Base-by-base conservation (phyloP, 768 basidiomycete species). In the Lentinula lateritia region DNA sequence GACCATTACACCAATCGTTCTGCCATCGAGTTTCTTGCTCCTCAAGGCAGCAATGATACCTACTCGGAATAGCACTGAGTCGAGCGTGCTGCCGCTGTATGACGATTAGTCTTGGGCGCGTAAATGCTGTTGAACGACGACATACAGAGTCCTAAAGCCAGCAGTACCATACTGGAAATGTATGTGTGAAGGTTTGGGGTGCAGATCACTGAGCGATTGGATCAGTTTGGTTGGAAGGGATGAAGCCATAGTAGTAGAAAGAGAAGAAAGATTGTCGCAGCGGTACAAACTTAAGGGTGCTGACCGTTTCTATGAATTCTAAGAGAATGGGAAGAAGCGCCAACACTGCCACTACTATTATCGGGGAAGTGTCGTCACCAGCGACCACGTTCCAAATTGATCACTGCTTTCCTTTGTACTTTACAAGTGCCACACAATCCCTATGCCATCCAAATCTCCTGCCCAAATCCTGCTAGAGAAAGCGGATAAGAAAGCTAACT, bases 1-100 rank as follows among this genome's bases (percentile, higher is more conserved):
- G 71, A 99, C 89, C 97, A 99, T 98, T 20, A 98, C 92, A 15
- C 97, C 97, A 67, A 99, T 90, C 28, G 88, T 89, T 71, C 88
- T 90, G 32, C 97, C 94, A 70, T 89, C 88, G n/a, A 95, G 80
- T 64, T 85, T 88, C 78, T 90, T 97, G 76, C 95, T 98, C 61
- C 97, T 79, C 54, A 99, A 80, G 6, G 83, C 92, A 50, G 97
- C 97, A 16, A 99, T 78, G 43, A 98, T 75, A 10, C 93, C 97
- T 13, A 96, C 89, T 66, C 95, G 85, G 78, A 97, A 98, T 65
- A 99, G 80, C n/a, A 96, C 94, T 9, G 90, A 90, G 68, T 95
- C 93, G 34, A 98, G 82, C 18, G 78, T 78, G 66, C 71, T 79
- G 35, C 83, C 92, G 65, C 92, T 93, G 66, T 59, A 64, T 41